A percentile compares a stretch with the other conserved stretches of the same genome.
Evolutionary conservation across 495 filamentous ascomycete species (phyloP).

Genomic region (Aspergillus sparsus): DNA sequence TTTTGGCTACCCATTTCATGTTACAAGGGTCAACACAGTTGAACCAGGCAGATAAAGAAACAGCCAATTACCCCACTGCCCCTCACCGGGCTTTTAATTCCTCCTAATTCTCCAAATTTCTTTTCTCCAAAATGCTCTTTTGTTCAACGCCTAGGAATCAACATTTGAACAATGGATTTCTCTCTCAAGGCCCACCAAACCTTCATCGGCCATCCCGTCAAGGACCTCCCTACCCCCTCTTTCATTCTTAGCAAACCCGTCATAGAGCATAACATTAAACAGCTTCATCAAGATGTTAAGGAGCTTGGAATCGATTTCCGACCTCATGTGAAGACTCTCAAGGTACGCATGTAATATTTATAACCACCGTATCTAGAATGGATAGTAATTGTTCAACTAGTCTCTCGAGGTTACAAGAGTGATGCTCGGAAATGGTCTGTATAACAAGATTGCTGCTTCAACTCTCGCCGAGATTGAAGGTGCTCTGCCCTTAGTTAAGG

Average conservation of each 20-base stretch:
- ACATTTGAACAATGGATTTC: slow-evolving; percentile 27
- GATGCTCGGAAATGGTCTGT: slow-evolving; percentile 35
- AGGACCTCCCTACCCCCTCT: slow-evolving; percentile 35
- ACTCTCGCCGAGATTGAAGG: slow-evolving; percentile 37
- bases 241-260: slow-evolving; percentile 36
- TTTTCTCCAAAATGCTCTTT: neutral
- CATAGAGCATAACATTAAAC: slow-evolving; percentile 32
- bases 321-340: slow-evolving; percentile 42
- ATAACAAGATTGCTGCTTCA: slow-evolving; percentile 37
- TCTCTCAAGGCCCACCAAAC: slow-evolving; percentile 29
- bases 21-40: neutral
- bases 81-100: slow-evolving; percentile 2
- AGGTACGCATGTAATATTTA: slow-evolving; percentile 25
- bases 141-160: neutral
- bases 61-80: slow-evolving; percentile 5
- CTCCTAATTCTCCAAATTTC: neutral
- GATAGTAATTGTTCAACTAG: slow-evolving; percentile 16
- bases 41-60: slow-evolving; percentile 10
- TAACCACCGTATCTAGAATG: neutral
- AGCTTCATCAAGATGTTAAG: slow-evolving; percentile 35
- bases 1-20: no score
- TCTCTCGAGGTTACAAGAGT: slow-evolving; percentile 35
- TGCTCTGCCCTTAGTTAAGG: slow-evolving; percentile 31
- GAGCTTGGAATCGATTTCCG: slow-evolving; percentile 33
- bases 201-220: slow-evolving; percentile 32